phyloP scores from a whole-genome alignment of 140 eudicot genomes.

The Erigeron philadelphicus region DNA sequence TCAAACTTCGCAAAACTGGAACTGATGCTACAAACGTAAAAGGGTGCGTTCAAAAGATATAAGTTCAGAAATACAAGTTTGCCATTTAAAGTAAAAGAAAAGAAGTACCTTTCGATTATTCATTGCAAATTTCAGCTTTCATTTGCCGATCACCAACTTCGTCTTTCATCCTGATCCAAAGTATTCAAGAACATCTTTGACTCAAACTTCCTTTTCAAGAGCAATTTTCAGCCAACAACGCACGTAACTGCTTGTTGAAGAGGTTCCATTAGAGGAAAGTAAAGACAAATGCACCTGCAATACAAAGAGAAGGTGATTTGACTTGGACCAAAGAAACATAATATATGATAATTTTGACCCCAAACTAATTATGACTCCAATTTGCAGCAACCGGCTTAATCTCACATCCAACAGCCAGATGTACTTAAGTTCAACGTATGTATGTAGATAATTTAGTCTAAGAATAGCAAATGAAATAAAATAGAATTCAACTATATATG shows the following conservation, averaged over 20 bases:
- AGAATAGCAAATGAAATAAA: no score
- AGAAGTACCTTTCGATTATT: conserved; percentile 28
- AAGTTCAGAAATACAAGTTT: background rate
- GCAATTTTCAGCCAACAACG: background rate
- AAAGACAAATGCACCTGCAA: conserved; percentile 25
- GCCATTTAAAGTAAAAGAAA: conserved; percentile 9
- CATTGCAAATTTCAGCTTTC: conserved; percentile 14
- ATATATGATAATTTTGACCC: no score
- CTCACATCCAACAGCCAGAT: no score
- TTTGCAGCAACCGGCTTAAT: background rate
- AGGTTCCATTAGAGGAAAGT: conserved; percentile 18
- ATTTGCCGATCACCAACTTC: conserved; percentile 27
- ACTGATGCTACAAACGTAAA: background rate
- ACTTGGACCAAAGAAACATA: no score
- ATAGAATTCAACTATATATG: no score
- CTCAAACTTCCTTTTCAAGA: conserved; percentile 16
- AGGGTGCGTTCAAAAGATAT: background rate
- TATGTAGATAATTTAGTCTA: no score
- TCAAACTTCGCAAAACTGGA: background rate
- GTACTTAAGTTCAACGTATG: no score
- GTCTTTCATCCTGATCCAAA: conserved; percentile 29
- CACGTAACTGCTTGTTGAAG: conserved; percentile 7
- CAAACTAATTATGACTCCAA: background rate
- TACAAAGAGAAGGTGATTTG: background rate
- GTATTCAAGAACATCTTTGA: conserved; percentile 12